Evolutionary conservation across 2,329 filamentous ascomycete genomes (phyloP).

Genomic region (Aspergillus glaucus): DNA sequence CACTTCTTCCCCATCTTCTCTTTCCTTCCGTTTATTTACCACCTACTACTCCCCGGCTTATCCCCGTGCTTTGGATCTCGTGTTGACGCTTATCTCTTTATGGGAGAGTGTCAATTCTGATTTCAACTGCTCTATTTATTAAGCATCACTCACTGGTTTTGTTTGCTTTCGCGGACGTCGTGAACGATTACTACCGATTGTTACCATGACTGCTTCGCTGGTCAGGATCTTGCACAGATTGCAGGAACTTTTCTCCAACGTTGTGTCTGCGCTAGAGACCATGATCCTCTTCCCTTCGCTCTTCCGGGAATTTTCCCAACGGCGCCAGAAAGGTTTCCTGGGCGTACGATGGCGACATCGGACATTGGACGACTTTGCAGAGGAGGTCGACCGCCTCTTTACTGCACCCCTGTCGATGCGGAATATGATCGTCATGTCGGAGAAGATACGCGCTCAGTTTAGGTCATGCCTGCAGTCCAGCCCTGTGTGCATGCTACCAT

Average conservation of each 20-base stretch:
- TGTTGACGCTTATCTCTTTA: too few relatives aligned
- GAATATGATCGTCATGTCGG: slow-evolving; percentile 40
- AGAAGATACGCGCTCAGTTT: slow-evolving; percentile 46
- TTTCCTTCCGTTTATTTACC: too few relatives aligned
- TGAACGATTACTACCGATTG: too few relatives aligned
- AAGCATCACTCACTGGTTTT: too few relatives aligned
- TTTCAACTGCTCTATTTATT: too few relatives aligned
- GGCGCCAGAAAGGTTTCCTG: slow-evolving; percentile 28
- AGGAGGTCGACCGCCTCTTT: slow-evolving; percentile 35
- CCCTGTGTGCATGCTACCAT: slow-evolving; percentile 59
- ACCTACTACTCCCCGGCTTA: too few relatives aligned
- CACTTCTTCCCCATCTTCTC: too few relatives aligned
- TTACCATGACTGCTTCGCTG: slow-evolving; percentile 30
- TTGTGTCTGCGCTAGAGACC: slow-evolving; percentile 34
- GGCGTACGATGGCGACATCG: slow-evolving; percentile 29
- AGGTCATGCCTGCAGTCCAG: slow-evolving; percentile 49
- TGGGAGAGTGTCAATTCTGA: slow-evolving; percentile 1
- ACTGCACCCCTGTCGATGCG: slow-evolving; percentile 27
- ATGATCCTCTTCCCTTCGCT: slow-evolving; percentile 37
- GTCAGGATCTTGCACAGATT: slow-evolving; percentile 35
- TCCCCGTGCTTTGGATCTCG: too few relatives aligned
- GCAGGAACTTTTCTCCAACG: slow-evolving; percentile 36
- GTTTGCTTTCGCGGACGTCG: too few relatives aligned
- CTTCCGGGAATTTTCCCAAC: slow-evolving; percentile 27
- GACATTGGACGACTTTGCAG: slow-evolving; percentile 32